Percentiles rank a stretch among this genome's conserved stretches.
These are phyloP conservation scores for Sordaria brevicollis DNA, from an alignment of 495 filamentous ascomycete genomes.

Conservation along the genomic window DNA sequence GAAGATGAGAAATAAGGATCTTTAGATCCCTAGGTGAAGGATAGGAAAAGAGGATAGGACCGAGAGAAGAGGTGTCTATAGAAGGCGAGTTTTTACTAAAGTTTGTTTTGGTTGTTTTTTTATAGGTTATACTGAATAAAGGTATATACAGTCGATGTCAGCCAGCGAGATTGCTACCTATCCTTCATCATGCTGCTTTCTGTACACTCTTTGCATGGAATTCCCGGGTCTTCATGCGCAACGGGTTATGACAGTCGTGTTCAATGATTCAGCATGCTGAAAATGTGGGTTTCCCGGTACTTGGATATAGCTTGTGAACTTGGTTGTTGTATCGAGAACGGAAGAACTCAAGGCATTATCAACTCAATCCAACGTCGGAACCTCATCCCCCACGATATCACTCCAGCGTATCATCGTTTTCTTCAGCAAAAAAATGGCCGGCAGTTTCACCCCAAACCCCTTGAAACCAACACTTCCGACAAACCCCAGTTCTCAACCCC, in stretches of 20 bases:
- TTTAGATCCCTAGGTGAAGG: slow-evolving; percentile 10
- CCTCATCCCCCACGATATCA: background rate
- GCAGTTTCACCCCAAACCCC: background rate
- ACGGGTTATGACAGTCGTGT: no score
- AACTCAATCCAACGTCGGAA: background rate
- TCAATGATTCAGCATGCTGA: no score
- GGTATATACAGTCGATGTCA: background rate
- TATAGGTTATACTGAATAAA: background rate
- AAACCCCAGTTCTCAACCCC: background rate
- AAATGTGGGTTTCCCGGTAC: no score
- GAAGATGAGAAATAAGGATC: slow-evolving; percentile 65
- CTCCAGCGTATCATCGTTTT: background rate
- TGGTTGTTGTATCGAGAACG: no score
- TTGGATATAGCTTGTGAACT: no score
- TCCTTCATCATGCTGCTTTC: no score
- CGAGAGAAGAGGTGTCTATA: background rate
- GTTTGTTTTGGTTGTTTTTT: background rate
- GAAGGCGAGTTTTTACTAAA: background rate
- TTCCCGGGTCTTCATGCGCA: no score
- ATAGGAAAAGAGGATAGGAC: background rate
- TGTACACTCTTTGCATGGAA: no score
- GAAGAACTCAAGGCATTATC: no score
- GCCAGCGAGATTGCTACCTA: no score
- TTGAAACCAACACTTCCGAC: background rate
- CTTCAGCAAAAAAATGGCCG: background rate